Conservation (phyloP, 2,329 filamentous ascomycete genomes). For the Aspergillus piperis region DNA sequence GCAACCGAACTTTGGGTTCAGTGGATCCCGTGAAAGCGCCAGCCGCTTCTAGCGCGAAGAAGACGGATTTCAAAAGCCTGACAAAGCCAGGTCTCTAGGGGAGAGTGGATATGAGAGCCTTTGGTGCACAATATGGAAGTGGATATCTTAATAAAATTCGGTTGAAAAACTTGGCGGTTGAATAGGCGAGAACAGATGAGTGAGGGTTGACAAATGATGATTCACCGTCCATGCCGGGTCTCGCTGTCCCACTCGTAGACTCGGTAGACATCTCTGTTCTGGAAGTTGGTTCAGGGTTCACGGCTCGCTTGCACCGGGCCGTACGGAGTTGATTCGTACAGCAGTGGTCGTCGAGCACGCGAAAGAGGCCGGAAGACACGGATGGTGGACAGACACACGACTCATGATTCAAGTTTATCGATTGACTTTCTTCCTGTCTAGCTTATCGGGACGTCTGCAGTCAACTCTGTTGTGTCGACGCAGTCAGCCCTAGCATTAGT, state of each 20-base stretch:
- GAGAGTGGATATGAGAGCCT: not conserved
- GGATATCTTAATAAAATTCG: not conserved
- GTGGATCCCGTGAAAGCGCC: not conserved
- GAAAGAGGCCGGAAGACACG: no score
- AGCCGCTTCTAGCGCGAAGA: not conserved
- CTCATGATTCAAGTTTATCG: not conserved
- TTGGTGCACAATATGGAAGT: not conserved
- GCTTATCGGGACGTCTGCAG: not conserved
- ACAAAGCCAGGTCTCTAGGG: not conserved
- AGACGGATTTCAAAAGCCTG: conserved; percentile 1
- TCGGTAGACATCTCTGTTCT: not conserved
- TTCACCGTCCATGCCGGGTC: not conserved
- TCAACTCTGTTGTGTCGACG: not conserved
- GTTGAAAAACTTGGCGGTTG: not conserved
- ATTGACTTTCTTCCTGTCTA: not conserved
- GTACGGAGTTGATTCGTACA: not conserved
- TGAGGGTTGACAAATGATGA: not conserved
- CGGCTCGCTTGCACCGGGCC: not conserved
- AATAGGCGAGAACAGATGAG: not conserved
- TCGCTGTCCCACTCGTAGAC: not conserved
- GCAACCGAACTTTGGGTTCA: not conserved
- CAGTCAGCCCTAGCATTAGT: not conserved
- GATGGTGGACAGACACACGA: not conserved
- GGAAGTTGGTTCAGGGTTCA: not conserved
- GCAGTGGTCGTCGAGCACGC: no score